These are phyloP conservation scores for Cryptococcus floricola DNA, from an alignment of 1,284 basidiomycete species.

Conservation along the genomic window DNA sequence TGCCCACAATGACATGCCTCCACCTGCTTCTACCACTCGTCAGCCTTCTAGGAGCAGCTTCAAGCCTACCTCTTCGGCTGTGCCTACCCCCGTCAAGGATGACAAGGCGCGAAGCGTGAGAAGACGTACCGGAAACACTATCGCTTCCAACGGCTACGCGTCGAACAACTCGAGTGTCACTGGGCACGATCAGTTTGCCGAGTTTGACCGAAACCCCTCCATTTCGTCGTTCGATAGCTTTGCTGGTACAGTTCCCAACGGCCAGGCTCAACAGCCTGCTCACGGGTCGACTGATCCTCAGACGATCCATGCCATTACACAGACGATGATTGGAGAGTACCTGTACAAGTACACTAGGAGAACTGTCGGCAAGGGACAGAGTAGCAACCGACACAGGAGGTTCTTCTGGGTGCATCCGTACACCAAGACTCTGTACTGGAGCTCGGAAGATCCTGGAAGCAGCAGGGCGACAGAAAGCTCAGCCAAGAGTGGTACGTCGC, in stretches of 20 bases:
- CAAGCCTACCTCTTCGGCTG: slow-evolving; percentile 43
- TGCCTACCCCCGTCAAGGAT: slow-evolving; percentile 29
- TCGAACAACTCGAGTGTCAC: slow-evolving; percentile 35
- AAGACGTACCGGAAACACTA: slow-evolving; percentile 28
- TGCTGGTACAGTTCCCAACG: slow-evolving; percentile 9
- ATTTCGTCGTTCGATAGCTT: slow-evolving; percentile 38
- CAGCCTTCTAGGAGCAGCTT: slow-evolving; percentile 74
- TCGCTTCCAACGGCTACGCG: slow-evolving; percentile 21
- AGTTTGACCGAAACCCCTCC: slow-evolving; percentile 25
- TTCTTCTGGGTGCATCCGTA: slow-evolving; percentile 99
- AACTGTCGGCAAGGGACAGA: slow-evolving; percentile 84
- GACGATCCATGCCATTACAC: slow-evolving; percentile 92
- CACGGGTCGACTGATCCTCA: slow-evolving; percentile 68
- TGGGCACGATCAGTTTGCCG: slow-evolving; percentile 13
- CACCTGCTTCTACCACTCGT: slow-evolving; percentile 58
- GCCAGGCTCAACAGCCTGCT: slow-evolving; percentile 9
- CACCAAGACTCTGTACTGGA: slow-evolving; percentile 97
- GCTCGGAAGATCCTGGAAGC: slow-evolving; percentile 85
- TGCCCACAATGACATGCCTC: slow-evolving; percentile 62
- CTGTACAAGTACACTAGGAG: slow-evolving; percentile 95
- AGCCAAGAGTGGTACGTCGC: slow-evolving; percentile 85
- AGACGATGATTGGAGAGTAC: slow-evolving; percentile 99
- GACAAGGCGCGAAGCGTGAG: slow-evolving; percentile 42
- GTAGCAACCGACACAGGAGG: slow-evolving; percentile 83
- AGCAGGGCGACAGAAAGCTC: slow-evolving; percentile 81